Percentiles rank a stretch among this genome's conserved stretches.
Conservation (phyloP, 495 filamentous ascomycete genomes). For the Podospora pseudoanserina region DNA sequence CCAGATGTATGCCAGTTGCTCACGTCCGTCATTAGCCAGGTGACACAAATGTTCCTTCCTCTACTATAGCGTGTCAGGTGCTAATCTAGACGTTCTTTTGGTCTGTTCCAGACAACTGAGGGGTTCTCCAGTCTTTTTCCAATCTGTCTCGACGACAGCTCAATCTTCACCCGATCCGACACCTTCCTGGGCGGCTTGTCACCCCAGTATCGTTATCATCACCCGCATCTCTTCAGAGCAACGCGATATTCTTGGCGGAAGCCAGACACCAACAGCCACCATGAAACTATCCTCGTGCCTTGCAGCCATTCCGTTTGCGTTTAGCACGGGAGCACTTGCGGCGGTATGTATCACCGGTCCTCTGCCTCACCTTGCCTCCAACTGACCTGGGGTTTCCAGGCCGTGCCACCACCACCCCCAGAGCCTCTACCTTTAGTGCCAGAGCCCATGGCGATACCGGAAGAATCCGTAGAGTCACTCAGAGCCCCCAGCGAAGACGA, state of each 20-base stretch:
- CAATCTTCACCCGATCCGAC: not conserved
- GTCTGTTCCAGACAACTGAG: no score
- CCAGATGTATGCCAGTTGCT: no score
- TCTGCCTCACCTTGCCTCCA: not conserved
- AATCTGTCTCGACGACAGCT: no score
- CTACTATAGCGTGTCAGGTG: no score
- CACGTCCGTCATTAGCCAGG: no score
- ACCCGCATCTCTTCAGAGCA: not conserved
- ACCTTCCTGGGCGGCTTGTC: not conserved
- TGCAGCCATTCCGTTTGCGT: not conserved
- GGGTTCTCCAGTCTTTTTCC: no score
- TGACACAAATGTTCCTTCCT: no score
- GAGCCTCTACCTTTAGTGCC: not conserved
- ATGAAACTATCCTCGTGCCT: not conserved
- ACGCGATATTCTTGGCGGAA: no score
- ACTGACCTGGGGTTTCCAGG: not conserved
- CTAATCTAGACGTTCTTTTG: no score
- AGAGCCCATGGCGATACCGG: not conserved
- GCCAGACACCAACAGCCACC: not conserved
- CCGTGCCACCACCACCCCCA: not conserved
- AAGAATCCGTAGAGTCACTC: not conserved
- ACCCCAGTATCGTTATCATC: not conserved
- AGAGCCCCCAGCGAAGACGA: not conserved
- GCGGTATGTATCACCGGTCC: not conserved
- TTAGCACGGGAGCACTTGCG: not conserved